These are phyloP conservation scores for Phytophthora pluvialis DNA, from an alignment of 352 stramenopile species.

Conservation along the genomic window DNA sequence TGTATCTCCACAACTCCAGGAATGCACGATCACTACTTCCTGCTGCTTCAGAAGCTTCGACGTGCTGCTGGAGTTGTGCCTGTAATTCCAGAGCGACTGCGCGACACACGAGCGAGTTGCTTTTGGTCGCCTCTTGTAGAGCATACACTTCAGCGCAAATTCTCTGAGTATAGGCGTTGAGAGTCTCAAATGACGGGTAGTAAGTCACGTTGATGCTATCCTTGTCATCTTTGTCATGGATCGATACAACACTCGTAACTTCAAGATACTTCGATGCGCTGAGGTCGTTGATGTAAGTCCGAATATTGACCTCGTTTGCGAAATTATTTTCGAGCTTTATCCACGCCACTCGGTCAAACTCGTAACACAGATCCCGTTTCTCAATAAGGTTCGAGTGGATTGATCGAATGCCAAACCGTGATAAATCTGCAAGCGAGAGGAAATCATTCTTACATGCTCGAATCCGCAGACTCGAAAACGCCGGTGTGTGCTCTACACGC, in stretches of 20 bases:
- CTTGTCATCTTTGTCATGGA: not conserved
- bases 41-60: not conserved
- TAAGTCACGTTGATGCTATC: slow-evolving; percentile 14
- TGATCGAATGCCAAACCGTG: slow-evolving; percentile 37
- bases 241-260: slow-evolving; percentile 18
- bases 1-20: slow-evolving; percentile 42
- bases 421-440: slow-evolving; percentile 57
- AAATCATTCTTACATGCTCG: slow-evolving; percentile 35
- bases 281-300: slow-evolving; percentile 35
- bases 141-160: slow-evolving; percentile 12
- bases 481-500: slow-evolving; percentile 30
- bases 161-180: slow-evolving; percentile 12
- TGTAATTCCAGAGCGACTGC: slow-evolving; percentile 5
- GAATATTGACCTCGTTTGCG: not conserved
- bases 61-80: slow-evolving; percentile 11
- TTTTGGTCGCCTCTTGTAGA: not conserved
- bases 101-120: not conserved
- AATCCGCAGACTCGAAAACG: slow-evolving; percentile 21
- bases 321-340: slow-evolving; percentile 16
- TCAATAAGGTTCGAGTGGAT: slow-evolving; percentile 53
- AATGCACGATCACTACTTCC: slow-evolving; percentile 1
- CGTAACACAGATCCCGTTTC: slow-evolving; percentile 19
- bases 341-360: slow-evolving; percentile 36
- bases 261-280: slow-evolving; percentile 8
- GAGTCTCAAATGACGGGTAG: slow-evolving; percentile 23